Evolutionary conservation across 805 yeast genomes (phyloP).

Genomic region (Ogataea minuta): DNA sequence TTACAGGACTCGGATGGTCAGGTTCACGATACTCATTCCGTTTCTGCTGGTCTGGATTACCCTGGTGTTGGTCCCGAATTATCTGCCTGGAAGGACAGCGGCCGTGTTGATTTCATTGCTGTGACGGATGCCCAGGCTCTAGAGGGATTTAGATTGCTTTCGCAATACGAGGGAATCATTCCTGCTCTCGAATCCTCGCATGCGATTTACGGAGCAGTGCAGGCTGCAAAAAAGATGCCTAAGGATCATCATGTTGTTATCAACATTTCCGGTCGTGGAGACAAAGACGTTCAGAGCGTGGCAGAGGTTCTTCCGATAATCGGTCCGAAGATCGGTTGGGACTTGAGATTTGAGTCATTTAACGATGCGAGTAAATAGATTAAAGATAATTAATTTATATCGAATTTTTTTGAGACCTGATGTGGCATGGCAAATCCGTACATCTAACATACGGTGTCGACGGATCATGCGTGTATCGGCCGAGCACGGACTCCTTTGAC

Average conservation of each 20-base stretch:
- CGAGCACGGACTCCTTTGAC: constrained; percentile 5
- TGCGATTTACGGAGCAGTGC: constrained; percentile 88
- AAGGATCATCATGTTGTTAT: constrained; percentile 81
- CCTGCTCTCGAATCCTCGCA: constrained; percentile 98
- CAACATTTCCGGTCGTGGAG: constrained; percentile 97
- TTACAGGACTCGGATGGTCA: constrained; percentile 93
- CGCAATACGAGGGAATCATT: constrained; percentile 95
- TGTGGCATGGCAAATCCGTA: constrained; percentile 40
- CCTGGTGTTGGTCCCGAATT: constrained; percentile 99
- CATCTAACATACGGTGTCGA: constrained; percentile 44
- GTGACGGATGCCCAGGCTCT: constrained; percentile 96
- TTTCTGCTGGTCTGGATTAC: constrained; percentile 97
- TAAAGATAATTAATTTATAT: background rate
- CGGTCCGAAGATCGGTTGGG: constrained; percentile 96
- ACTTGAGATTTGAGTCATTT: constrained; percentile 71
- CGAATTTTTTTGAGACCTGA: constrained; percentile 15
- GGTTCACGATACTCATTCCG: constrained; percentile 95
- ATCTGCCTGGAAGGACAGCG: constrained; percentile 91
- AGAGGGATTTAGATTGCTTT: constrained; percentile 80
- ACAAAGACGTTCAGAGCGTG: constrained; percentile 96
- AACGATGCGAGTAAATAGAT: constrained; percentile 27
- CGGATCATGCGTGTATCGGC: constrained; percentile 32
- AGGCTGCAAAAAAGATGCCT: constrained; percentile 79
- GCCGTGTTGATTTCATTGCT: constrained; percentile 86
- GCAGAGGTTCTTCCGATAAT: constrained; percentile 88